Conservation (phyloP, 2,329 filamentous ascomycete species). For the Trichophyton rubrum region DNA sequence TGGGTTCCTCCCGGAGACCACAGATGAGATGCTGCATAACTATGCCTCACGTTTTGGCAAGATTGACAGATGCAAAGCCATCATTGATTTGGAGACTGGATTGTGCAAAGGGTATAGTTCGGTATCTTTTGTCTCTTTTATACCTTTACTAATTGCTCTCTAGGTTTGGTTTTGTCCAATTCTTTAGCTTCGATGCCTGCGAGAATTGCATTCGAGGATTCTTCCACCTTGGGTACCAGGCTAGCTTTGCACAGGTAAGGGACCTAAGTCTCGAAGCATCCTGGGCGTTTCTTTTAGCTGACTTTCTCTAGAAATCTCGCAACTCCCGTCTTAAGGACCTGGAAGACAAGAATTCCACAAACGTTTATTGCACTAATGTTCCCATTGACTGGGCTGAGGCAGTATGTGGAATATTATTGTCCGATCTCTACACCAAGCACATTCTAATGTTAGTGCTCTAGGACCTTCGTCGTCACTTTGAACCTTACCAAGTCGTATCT, state of each 20-base stretch:
- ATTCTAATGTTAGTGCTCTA: slow-evolving; percentile 30
- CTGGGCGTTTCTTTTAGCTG: slow-evolving; percentile 16
- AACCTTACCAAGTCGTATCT: slow-evolving; percentile 58
- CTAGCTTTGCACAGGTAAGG: slow-evolving; percentile 81
- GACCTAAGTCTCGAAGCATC: slow-evolving; percentile 9
- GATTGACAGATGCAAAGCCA: slow-evolving; percentile 95
- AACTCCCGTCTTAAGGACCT: slow-evolving; percentile 97
- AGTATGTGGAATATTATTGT: slow-evolving; percentile 39
- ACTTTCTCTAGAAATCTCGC: slow-evolving; percentile 68
- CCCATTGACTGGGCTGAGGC: slow-evolving; percentile 85
- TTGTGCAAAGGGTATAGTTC: slow-evolving; percentile 80
- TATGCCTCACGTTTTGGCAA: slow-evolving; percentile 83
- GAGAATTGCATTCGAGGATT: slow-evolving; percentile 95
- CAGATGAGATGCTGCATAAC: slow-evolving; percentile 71
- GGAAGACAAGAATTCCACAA: slow-evolving; percentile 78
- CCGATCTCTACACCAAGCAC: slow-evolving; percentile 1
- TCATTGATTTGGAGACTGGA: slow-evolving; percentile 86
- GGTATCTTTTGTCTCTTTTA: neutral
- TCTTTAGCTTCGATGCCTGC: slow-evolving; percentile 72
- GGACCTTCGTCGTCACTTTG: slow-evolving; percentile 55
- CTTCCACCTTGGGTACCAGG: slow-evolving; percentile 88
- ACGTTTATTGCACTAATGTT: slow-evolving; percentile 95
- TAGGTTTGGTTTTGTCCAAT: slow-evolving; percentile 97
- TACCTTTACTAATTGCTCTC: slow-evolving; percentile 19
- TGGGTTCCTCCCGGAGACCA: slow-evolving; percentile 86